Percentiles rank a stretch among this genome's conserved stretches.
These are phyloP conservation scores for Fusarium foetens DNA, from an alignment of 2,329 filamentous ascomycete genomes.

Conservation along the genomic window DNA sequence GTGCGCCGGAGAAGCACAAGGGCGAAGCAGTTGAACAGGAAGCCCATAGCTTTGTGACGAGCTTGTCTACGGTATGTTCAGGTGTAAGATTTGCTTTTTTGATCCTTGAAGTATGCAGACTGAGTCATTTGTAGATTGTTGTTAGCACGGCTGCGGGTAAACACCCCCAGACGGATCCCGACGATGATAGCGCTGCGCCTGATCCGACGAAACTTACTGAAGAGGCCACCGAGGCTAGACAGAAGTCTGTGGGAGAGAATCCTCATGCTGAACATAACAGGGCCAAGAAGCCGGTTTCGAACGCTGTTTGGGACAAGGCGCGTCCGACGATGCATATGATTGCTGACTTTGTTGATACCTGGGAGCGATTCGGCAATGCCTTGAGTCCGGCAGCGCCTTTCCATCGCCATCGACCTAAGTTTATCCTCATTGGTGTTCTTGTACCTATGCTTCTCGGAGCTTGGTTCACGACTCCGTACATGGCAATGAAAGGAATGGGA, in stretches of 20 bases:
- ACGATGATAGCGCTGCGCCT: constrained; percentile 64
- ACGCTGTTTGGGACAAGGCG: constrained; percentile 80
- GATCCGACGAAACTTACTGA: constrained; percentile 55
- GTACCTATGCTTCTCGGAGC: constrained; percentile 63
- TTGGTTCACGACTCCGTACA: constrained; percentile 65
- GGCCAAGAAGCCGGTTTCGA: constrained; percentile 81
- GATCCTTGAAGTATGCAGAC: neutral
- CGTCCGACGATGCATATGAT: constrained; percentile 74
- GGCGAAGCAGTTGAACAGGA: constrained; percentile 87
- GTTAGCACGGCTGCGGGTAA: constrained; percentile 81
- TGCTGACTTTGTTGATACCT: constrained; percentile 60
- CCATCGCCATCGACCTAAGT: constrained; percentile 60
- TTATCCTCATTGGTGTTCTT: constrained; percentile 65
- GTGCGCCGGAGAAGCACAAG: constrained; percentile 83
- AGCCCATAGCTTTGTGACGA: constrained; percentile 81
- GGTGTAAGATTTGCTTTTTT: constrained; percentile 42
- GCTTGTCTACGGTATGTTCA: constrained; percentile 61
- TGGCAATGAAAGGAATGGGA: constrained; percentile 71
- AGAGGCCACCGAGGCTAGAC: constrained; percentile 54
- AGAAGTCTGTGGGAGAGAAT: constrained; percentile 58
- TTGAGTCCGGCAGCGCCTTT: constrained; percentile 74
- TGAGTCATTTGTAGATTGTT: constrained; percentile 61
- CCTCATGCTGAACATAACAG: constrained; percentile 67
- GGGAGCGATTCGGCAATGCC: constrained; percentile 64
- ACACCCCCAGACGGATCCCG: constrained; percentile 73